Conservation (phyloP, 2,329 filamentous ascomycete species). For the Ophiosphaerella korrae region DNA sequence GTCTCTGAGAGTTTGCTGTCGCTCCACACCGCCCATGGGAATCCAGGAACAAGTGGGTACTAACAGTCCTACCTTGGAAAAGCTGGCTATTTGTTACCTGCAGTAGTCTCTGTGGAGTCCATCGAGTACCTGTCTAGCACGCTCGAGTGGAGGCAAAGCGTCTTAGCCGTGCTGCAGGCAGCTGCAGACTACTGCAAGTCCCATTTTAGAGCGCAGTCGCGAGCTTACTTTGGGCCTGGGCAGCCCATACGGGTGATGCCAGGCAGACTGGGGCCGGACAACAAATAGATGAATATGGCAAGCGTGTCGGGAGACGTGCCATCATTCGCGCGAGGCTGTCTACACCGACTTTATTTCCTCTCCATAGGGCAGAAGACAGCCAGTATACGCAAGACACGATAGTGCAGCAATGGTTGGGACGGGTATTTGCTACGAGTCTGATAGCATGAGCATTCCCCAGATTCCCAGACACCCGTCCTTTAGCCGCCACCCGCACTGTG, state of each 20-base stretch:
- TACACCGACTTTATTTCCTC: slow-evolving; percentile 41
- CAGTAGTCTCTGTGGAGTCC: slow-evolving; percentile 32
- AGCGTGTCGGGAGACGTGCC: slow-evolving; percentile 12
- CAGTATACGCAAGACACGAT: slow-evolving; percentile 34
- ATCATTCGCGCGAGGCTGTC: slow-evolving; percentile 24
- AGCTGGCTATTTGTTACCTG: slow-evolving; percentile 31
- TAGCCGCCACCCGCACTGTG: slow-evolving; percentile 32
- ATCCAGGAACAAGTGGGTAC: slow-evolving; percentile 38
- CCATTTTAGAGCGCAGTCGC: slow-evolving; percentile 8
- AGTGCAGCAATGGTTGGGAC: slow-evolving; percentile 6
- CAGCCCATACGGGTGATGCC: slow-evolving; percentile 15
- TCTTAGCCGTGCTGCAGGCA: slow-evolving; percentile 19
- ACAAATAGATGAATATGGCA: slow-evolving; percentile 26
- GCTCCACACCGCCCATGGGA: slow-evolving; percentile 36
- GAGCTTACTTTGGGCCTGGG: slow-evolving; percentile 15
- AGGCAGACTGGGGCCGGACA: slow-evolving; percentile 24
- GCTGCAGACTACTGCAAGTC: slow-evolving; percentile 37
- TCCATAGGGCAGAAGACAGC: slow-evolving; percentile 22
- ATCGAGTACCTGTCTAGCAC: slow-evolving; percentile 29
- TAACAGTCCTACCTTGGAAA: slow-evolving; percentile 6
- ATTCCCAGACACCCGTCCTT: slow-evolving; percentile 11
- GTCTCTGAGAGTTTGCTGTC: slow-evolving; percentile 27
- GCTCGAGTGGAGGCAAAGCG: slow-evolving; percentile 28
- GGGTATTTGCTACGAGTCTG: slow-evolving; percentile 1
- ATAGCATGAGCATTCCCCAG: slow-evolving; percentile 39